phyloP scores from a whole-genome alignment of 495 filamentous ascomycete species.

The Aspergillus sclerotiicarbonarius region DNA sequence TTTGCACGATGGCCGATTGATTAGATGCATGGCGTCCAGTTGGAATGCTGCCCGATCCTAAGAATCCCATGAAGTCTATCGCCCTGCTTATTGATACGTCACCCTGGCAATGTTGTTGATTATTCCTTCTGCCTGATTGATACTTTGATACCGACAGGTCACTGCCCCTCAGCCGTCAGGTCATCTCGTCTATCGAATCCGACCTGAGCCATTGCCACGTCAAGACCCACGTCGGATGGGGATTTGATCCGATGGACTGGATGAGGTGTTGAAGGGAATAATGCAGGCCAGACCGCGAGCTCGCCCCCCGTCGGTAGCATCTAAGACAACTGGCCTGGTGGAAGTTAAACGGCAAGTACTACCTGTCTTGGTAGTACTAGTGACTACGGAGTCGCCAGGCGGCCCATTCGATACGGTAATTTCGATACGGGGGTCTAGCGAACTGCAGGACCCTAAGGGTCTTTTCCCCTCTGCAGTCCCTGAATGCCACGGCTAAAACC shows the following conservation, averaged over 20 bases:
- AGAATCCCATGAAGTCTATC: not conserved
- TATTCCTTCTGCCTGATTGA: not conserved
- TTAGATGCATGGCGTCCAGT: slow-evolving; percentile 2
- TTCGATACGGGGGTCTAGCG: not conserved
- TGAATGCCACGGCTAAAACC: slow-evolving; percentile 1
- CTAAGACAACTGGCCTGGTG: no score
- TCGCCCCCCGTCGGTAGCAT: not conserved
- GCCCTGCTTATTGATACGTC: slow-evolving; percentile 5
- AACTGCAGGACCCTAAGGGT: not conserved
- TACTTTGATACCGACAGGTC: not conserved
- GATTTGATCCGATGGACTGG: not conserved
- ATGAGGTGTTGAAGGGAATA: not conserved
- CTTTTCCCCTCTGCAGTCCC: slow-evolving; percentile 2
- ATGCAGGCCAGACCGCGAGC: not conserved
- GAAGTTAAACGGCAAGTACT: no score
- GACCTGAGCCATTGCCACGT: not conserved
- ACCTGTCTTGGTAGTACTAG: no score
- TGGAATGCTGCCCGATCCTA: slow-evolving; percentile 6
- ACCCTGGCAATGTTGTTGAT: not conserved
- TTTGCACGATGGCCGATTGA: not conserved
- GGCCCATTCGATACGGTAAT: not conserved
- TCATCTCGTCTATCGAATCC: not conserved
- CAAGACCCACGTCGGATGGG: not conserved
- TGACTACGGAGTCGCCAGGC: no score
- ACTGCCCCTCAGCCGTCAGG: not conserved